phyloP scores from a whole-genome alignment of 352 stramenopile genomes.

The Pythium phragmiticola region DNA sequence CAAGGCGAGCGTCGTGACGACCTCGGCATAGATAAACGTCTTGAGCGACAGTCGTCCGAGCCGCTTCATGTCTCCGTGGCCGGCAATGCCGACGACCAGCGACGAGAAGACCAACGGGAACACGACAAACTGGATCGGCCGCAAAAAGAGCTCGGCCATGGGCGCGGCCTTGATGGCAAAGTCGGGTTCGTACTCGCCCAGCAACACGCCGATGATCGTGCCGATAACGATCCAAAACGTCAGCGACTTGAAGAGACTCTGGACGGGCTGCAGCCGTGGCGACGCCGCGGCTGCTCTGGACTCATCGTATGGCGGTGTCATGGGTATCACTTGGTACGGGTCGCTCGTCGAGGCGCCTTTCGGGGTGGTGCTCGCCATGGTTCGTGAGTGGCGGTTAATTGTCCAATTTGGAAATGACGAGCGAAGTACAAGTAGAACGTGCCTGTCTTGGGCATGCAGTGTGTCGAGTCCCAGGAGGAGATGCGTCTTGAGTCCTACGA shows the following conservation, averaged over 20 bases:
- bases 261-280: slow-evolving; percentile 14
- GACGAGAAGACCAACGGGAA: slow-evolving; percentile 62
- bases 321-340: slow-evolving; percentile 10
- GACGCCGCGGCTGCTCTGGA: not conserved
- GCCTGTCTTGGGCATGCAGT: not conserved
- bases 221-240: slow-evolving; percentile 64
- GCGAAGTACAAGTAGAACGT: not conserved
- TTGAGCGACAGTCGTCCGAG: slow-evolving; percentile 52
- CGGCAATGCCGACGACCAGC: slow-evolving; percentile 54
- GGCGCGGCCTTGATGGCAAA: slow-evolving; percentile 53
- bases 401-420: slow-evolving; percentile 3
- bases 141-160: slow-evolving; percentile 59
- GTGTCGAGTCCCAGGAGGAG: too few species aligned
- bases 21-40: slow-evolving; percentile 25
- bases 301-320: not conserved
- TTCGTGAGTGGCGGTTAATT: not conserved
- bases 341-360: not conserved
- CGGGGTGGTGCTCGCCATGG: not conserved
- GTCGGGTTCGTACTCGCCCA: slow-evolving; percentile 44
- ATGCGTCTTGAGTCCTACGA: not conserved
- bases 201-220: slow-evolving; percentile 45
- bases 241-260: slow-evolving; percentile 43
- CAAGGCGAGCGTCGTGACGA: slow-evolving; percentile 47
- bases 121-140: slow-evolving; percentile 33
- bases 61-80: slow-evolving; percentile 60